phyloP scores from a whole-genome alignment of 768 basidiomycete genomes.

The Psilocybe azurescens region DNA sequence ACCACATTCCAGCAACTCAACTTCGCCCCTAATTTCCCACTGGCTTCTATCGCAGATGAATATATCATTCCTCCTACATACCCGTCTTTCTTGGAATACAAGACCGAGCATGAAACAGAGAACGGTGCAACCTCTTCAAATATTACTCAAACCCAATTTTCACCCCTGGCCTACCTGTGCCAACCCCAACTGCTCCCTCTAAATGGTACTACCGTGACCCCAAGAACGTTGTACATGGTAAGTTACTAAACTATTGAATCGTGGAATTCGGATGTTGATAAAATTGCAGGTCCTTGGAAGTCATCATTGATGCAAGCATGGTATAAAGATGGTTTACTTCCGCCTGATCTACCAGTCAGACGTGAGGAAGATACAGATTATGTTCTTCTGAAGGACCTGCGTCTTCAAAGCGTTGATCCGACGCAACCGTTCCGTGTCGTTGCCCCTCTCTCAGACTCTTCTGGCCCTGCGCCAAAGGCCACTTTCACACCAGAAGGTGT shows the following conservation, averaged over 20 bases:
- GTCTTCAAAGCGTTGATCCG: constrained; percentile 83
- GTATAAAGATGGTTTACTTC: constrained; percentile 85
- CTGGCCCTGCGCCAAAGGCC: constrained; percentile 20
- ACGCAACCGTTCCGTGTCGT: constrained; percentile 73
- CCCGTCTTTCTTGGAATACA: constrained; percentile 75
- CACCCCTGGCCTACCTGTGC: constrained; percentile 83
- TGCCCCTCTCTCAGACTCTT: constrained; percentile 38
- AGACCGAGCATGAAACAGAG: constrained; percentile 65
- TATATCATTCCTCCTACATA: constrained; percentile 94
- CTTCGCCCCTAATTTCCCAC: constrained; percentile 87
- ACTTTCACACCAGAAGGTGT: constrained; percentile 50
- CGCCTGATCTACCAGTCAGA: constrained; percentile 81
- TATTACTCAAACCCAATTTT: constrained; percentile 69
- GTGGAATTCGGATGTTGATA: constrained; percentile 13
- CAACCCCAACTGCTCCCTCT: constrained; percentile 67
- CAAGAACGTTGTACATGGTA: constrained; percentile 79
- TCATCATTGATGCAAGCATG: constrained; percentile 87
- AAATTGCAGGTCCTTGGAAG: constrained; percentile 78
- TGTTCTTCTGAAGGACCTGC: constrained; percentile 71
- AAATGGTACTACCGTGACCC: constrained; percentile 89
- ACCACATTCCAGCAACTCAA: constrained; percentile 91
- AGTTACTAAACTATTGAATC: constrained; percentile 27
- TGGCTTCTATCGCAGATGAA: constrained; percentile 87
- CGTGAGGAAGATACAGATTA: constrained; percentile 77
- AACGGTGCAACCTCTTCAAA: constrained; percentile 45